Percentiles rank a stretch among this genome's conserved stretches.
Conservation (phyloP, 805 yeast species). For the Hyphopichia homilentoma region DNA sequence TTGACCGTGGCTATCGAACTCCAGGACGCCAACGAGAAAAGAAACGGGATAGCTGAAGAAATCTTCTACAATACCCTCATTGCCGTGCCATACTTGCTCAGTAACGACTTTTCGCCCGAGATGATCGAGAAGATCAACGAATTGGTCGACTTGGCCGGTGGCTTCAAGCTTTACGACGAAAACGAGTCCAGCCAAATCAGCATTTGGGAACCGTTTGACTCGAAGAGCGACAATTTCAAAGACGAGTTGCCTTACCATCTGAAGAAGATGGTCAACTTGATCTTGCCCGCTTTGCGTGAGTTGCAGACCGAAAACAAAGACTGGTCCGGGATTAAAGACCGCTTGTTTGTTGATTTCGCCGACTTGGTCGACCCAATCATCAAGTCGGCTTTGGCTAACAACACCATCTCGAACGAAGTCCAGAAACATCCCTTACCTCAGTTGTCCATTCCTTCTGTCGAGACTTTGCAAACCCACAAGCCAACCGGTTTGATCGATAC, state of each 20-base stretch:
- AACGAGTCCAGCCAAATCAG: slow-evolving; percentile 5
- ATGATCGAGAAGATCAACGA: slow-evolving; percentile 37
- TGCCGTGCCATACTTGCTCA: slow-evolving; percentile 61
- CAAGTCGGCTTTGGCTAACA: slow-evolving; percentile 27
- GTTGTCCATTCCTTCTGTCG: slow-evolving; percentile 27
- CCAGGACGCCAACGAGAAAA: slow-evolving; percentile 32
- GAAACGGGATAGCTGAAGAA: slow-evolving; percentile 65
- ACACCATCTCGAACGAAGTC: slow-evolving; percentile 34
- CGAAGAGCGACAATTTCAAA: slow-evolving; percentile 24
- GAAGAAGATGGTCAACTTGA: slow-evolving; percentile 44
- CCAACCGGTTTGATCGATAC: slow-evolving; percentile 46
- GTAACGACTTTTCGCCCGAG: slow-evolving; percentile 34
- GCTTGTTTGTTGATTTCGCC: slow-evolving; percentile 29
- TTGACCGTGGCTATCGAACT: slow-evolving; percentile 54
- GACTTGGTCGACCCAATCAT: slow-evolving; percentile 31
- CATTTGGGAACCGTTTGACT: slow-evolving; percentile 36
- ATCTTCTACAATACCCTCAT: slow-evolving; percentile 58
- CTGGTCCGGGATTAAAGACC: slow-evolving; percentile 35
- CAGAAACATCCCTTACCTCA: slow-evolving; percentile 41
- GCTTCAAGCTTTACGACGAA: slow-evolving; percentile 26
- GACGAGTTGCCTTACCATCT: slow-evolving; percentile 47
- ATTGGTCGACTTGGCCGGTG: slow-evolving; percentile 43
- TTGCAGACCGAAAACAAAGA: slow-evolving; percentile 34
- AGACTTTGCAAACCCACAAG: slow-evolving; percentile 12
- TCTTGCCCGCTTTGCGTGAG: slow-evolving; percentile 45